Evolutionary conservation across 768 basidiomycete species (phyloP).

Genomic region (Clathrus columnatus): DNA sequence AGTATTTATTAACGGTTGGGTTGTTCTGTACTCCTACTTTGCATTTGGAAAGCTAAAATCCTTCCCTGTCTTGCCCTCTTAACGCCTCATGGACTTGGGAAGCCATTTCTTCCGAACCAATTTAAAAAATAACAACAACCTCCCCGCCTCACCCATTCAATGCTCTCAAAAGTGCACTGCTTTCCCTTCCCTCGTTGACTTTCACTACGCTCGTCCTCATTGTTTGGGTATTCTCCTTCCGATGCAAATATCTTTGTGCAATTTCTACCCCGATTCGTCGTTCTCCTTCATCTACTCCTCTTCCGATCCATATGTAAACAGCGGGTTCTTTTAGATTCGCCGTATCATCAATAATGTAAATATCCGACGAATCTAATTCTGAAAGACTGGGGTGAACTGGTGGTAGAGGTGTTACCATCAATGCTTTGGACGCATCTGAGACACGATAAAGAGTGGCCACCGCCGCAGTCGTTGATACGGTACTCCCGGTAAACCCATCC

Average conservation of each 20-base stretch:
- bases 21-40: too few relatives aligned
- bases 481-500: neutral
- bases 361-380: slow-evolving; percentile 36
- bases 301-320: slow-evolving; percentile 55
- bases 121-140: neutral
- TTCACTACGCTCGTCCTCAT: slow-evolving; percentile 37
- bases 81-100: neutral
- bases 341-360: slow-evolving; percentile 44
- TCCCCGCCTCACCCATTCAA: slow-evolving; percentile 14
- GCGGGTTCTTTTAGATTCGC: slow-evolving; percentile 27
- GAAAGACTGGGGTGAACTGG: slow-evolving; percentile 23
- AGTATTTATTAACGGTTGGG: too few relatives aligned
- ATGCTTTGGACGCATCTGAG: slow-evolving; percentile 35
- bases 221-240: slow-evolving; percentile 21
- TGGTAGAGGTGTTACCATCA: slow-evolving; percentile 30
- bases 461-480: slow-evolving; percentile 16
- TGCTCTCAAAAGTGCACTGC: slow-evolving; percentile 33
- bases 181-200: slow-evolving; percentile 47
- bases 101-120: too few relatives aligned
- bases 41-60: too few relatives aligned
- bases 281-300: slow-evolving; percentile 37
- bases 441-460: slow-evolving; percentile 31
- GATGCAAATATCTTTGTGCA: slow-evolving; percentile 44
- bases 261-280: slow-evolving; percentile 45
- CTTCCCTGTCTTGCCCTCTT: neutral